Base-by-base conservation (phyloP, 495 filamentous ascomycete genomes). In the Talaromyces adpressus region DNA sequence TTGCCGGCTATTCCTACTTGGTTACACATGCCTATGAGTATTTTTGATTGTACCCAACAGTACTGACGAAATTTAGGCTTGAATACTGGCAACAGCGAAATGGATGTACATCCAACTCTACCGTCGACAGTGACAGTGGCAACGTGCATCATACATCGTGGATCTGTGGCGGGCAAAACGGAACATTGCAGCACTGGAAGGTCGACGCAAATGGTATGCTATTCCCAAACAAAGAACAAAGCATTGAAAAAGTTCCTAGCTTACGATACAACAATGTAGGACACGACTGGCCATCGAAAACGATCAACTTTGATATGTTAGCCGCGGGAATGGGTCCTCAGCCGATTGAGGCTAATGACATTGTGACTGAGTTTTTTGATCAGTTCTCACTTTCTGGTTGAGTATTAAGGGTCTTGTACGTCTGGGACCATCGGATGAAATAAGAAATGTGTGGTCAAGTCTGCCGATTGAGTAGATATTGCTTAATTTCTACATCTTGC, bases 101-200 rank as follows among this genome's bases (percentile, higher is more conserved):
- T 57, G 70, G 61, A 29, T 77, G 73, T 36, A 67, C 5, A 56
- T 56, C 22, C 22, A 30, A 56, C 22, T 56, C 41, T 6, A 45
- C 41, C 2, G 41, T 45, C 2, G 41, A 45, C 16, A 45, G 41
- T 45, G 41, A 45, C 41, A 45, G n/a, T 11, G 16, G 41, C 7
- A 45, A 45, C 41, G 41, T 45, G 8, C 41, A 45, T 45, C 41
- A 45, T 4, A 45, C 41, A 7, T 45, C 41, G 6, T 79, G 76
- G 77, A 71, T 69, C 9, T 78, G 79, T 56, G 72, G 63, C 6
- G 70, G 66, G 5, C 65, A 65, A 20, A 64, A 68, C 62, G 77
- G 73, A 3, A 73, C 70, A 62, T 65, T 79, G 59, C 77, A 81
- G 63, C 76, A 81, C 58, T 80, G 77, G 66, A 78, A 77, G 36